These are phyloP conservation scores for Boletus subcaerulescens DNA, from an alignment of 768 basidiomycete genomes.

Conservation along the genomic window DNA sequence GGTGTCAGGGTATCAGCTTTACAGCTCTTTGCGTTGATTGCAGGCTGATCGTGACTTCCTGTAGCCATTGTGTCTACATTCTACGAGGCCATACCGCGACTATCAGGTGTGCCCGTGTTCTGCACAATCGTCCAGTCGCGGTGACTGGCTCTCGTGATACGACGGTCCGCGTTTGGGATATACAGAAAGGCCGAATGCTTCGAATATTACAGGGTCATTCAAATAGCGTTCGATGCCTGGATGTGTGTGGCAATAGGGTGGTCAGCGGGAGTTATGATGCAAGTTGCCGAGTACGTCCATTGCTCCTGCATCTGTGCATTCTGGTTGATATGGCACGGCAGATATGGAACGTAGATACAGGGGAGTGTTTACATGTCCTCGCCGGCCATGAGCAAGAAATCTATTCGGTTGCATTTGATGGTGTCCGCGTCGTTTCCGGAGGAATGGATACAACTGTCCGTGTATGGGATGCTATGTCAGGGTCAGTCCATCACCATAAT, in stretches of 20 bases:
- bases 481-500: conserved; percentile 49
- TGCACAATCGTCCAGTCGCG: conserved; percentile 85
- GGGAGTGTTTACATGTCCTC: conserved; percentile 80
- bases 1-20: conserved; percentile 62
- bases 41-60: conserved; percentile 1
- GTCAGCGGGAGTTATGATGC: conserved; percentile 95
- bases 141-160: conserved; percentile 88
- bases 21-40: neutral
- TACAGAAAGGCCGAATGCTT: conserved; percentile 70
- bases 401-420: conserved; percentile 90
- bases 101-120: conserved; percentile 83
- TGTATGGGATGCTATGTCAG: conserved; percentile 84
- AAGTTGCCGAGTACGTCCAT: conserved; percentile 66
- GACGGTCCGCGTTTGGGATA: conserved; percentile 90
- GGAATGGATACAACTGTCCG: conserved; percentile 92
- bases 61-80: conserved; percentile 67
- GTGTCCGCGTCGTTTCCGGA: conserved; percentile 75
- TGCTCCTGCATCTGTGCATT: neutral
- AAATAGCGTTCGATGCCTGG: conserved; percentile 82
- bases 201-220: conserved; percentile 73
- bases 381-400: conserved; percentile 85
- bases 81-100: conserved; percentile 87
- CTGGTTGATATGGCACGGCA: conserved; percentile 25
- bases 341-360: conserved; percentile 91
- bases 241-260: conserved; percentile 77